Percentiles rank a stretch among this genome's conserved stretches.
Conservation (phyloP, 1,139 yeast species). For the Kodamaea arcana region DNA sequence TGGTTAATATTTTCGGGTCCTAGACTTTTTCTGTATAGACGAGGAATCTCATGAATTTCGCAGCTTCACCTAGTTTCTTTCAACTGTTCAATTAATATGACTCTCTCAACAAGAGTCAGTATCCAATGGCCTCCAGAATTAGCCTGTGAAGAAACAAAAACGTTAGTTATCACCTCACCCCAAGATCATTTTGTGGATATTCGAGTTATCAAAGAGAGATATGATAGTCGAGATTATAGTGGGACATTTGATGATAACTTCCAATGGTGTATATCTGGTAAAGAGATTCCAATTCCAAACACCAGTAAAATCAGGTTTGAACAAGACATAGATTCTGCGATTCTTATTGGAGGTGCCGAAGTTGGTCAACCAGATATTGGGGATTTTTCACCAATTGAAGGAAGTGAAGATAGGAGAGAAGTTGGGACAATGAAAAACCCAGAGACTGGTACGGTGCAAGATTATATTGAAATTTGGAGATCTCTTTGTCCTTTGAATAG, state of each 20-base stretch:
- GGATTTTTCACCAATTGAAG: conserved; percentile 33
- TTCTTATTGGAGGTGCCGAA: conserved; percentile 20
- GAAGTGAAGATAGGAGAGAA: conserved; percentile 46
- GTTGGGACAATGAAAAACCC: conserved; percentile 52
- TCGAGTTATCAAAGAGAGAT: conserved; percentile 22
- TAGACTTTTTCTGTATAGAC: too few species aligned
- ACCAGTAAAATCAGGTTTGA: conserved; percentile 33
- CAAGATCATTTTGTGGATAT: conserved; percentile 44
- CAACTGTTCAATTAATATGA: too few species aligned
- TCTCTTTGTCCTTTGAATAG: conserved; percentile 39
- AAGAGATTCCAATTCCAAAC: conserved; percentile 27
- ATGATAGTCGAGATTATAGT: conserved; percentile 17
- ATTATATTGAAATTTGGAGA: conserved; percentile 58
- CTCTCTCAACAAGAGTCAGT: conserved; percentile 43
- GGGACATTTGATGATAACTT: conserved; percentile 23
- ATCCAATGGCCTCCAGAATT: conserved; percentile 50
- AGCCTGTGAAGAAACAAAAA: conserved; percentile 45
- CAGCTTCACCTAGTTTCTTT: too few species aligned
- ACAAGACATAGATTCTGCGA: conserved; percentile 42
- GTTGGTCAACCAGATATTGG: conserved; percentile 43
- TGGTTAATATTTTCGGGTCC: too few species aligned
- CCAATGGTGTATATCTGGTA: conserved; percentile 40
- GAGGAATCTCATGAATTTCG: too few species aligned
- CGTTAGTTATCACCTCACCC: conserved; percentile 50
- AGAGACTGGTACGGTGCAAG: conserved; percentile 37